Percentiles rank a stretch among this genome's conserved stretches.
Evolutionary conservation across 192 early-diverging fungal species (phyloP).

Genomic region (Umbelopsis ramanniana): DNA sequence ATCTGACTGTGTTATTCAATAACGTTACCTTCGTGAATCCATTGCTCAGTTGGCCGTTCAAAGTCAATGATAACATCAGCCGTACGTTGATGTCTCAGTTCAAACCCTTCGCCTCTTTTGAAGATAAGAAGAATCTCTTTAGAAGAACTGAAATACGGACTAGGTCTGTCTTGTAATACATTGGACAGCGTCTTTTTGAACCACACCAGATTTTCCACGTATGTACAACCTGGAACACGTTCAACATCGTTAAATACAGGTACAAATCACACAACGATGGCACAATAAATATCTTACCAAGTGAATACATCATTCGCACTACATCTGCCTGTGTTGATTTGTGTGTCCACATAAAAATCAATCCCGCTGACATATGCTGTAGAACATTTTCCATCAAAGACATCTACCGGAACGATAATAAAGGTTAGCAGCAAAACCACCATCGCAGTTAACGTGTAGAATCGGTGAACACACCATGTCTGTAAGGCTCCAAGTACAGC

Average conservation of each 20-base stretch:
- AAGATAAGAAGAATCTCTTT: slow-evolving; percentile 65
- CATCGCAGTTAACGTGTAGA: not conserved
- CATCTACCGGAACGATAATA: slow-evolving; percentile 9
- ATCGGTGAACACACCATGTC: slow-evolving; percentile 36
- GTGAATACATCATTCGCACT: slow-evolving; percentile 54
- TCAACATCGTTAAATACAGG: not conserved
- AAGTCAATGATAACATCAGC: slow-evolving; percentile 68
- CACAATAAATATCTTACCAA: slow-evolving; percentile 37
- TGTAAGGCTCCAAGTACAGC: slow-evolving; percentile 38
- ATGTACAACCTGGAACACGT: slow-evolving; percentile 48
- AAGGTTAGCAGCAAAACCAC: not conserved
- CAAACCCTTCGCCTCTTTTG: slow-evolving; percentile 63
- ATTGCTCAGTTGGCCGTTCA: slow-evolving; percentile 47
- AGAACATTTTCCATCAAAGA: slow-evolving; percentile 48
- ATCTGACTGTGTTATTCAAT: too few relatives aligned
- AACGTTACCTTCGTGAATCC: slow-evolving; percentile 48
- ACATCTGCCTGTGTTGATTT: slow-evolving; percentile 57
- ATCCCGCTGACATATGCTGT: slow-evolving; percentile 49
- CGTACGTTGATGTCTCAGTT: slow-evolving; percentile 61
- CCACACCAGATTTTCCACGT: slow-evolving; percentile 67
- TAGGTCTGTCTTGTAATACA: slow-evolving; percentile 42
- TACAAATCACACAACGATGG: not conserved
- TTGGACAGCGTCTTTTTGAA: slow-evolving; percentile 59
- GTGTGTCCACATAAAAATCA: slow-evolving; percentile 63
- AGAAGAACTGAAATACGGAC: slow-evolving; percentile 53